Percentiles rank a stretch among this genome's conserved stretches.
phyloP scores from a whole-genome alignment of 768 basidiomycete genomes.

The Leccinum subgranulosum region DNA sequence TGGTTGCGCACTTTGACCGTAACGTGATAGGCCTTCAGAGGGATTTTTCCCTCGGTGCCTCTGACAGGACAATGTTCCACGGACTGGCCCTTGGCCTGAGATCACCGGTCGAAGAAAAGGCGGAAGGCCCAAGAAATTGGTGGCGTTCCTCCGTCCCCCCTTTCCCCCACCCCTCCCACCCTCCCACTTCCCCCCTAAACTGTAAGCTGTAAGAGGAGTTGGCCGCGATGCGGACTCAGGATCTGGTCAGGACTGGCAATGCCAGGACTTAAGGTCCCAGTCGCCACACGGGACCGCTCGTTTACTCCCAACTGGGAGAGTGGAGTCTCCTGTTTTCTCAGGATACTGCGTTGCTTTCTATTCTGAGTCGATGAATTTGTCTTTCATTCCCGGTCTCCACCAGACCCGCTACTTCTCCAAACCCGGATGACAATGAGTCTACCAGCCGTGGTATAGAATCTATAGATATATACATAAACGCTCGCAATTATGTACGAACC shows the following conservation, averaged over 20 bases:
- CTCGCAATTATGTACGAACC: not conserved
- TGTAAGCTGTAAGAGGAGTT: not conserved
- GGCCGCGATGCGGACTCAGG: not conserved
- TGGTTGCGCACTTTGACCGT: not conserved
- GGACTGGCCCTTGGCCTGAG: not conserved
- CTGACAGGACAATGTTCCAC: not conserved
- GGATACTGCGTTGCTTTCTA: not conserved
- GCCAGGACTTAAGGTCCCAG: not conserved
- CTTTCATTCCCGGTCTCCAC: slow-evolving; percentile 9
- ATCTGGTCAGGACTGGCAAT: not conserved
- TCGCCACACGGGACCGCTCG: not conserved
- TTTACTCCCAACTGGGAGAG: not conserved
- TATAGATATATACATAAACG: not conserved
- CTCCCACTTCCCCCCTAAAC: not conserved
- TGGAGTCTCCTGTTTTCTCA: not conserved
- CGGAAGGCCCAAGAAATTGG: not conserved
- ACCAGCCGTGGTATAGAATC: not conserved
- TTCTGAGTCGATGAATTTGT: not conserved
- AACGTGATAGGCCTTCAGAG: not conserved
- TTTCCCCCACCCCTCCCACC: not conserved
- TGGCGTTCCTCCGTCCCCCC: not conserved
- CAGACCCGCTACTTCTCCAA: not conserved
- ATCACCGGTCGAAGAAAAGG: not conserved
- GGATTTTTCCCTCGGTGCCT: not conserved
- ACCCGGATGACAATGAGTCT: not conserved